Conservation (phyloP, 495 filamentous ascomycete species). For the Penicillium angulare region DNA sequence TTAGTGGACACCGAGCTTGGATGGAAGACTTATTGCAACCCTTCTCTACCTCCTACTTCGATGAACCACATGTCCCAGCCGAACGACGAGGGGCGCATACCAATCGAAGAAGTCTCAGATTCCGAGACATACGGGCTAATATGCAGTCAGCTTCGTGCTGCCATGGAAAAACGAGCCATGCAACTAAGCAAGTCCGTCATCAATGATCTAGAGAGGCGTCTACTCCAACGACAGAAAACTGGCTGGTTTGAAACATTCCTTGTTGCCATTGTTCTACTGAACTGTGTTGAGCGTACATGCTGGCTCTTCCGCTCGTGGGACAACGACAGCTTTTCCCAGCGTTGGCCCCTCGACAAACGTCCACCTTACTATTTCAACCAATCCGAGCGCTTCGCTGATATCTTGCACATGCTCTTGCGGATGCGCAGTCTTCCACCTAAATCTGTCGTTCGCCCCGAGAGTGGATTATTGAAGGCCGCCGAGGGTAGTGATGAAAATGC, state of each 20-base stretch:
- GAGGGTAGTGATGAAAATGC: conserved; percentile 53
- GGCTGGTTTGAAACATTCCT: conserved; percentile 75
- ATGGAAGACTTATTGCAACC: conserved; percentile 62
- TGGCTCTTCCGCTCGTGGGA: conserved; percentile 79
- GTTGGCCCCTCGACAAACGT: conserved; percentile 71
- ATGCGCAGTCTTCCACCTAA: conserved; percentile 71
- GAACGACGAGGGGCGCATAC: conserved; percentile 43
- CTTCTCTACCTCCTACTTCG: conserved; percentile 43
- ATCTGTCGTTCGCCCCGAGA: conserved; percentile 47
- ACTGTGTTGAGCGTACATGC: conserved; percentile 79
- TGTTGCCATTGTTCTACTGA: conserved; percentile 69
- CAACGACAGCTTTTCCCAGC: conserved; percentile 49
- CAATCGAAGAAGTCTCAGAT: conserved; percentile 44
- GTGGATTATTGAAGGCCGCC: conserved; percentile 52
- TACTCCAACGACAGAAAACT: conserved; percentile 70
- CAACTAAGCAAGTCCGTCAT: conserved; percentile 65
- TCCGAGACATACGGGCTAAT: conserved; percentile 52
- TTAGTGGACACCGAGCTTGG: conserved; percentile 63
- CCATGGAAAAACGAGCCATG: conserved; percentile 69
- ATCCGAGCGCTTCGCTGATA: conserved; percentile 68
- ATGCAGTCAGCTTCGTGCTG: conserved; percentile 68
- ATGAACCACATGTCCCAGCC: conserved; percentile 39
- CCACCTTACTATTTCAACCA: conserved; percentile 65
- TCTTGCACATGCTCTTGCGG: conserved; percentile 70
- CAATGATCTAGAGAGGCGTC: conserved; percentile 69